These are phyloP conservation scores for Begonia peltatifolia DNA, from an alignment of 306 rosid genomes.

Conservation along the genomic window DNA sequence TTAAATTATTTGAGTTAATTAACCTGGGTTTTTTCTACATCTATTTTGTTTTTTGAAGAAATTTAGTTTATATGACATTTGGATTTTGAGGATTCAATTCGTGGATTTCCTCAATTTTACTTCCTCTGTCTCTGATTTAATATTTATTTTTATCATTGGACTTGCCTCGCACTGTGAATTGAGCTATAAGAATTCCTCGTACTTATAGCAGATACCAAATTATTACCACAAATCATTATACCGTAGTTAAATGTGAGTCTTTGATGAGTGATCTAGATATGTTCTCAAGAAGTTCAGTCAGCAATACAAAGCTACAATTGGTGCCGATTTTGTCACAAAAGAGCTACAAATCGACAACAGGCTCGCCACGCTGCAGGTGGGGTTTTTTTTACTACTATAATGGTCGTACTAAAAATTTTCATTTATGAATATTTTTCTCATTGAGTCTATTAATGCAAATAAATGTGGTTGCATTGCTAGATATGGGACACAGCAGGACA, in stretches of 20 bases:
- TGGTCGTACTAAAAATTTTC: not conserved
- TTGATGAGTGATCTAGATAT: conserved; percentile 47
- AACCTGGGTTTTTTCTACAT: not conserved
- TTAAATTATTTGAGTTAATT: conserved; percentile 1
- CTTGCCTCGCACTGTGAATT: no score
- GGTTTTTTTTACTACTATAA: conserved; percentile 10
- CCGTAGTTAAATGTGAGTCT: conserved; percentile 24
- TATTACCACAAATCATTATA: conserved; percentile 2
- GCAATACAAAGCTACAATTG: conserved; percentile 95
- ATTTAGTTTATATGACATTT: no score
- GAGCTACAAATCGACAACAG: conserved; percentile 91
- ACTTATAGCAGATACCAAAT: not conserved
- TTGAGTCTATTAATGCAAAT: not conserved
- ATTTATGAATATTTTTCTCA: no score
- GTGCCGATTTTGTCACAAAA: conserved; percentile 94
- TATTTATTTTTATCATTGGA: no score
- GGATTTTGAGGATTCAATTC: no score
- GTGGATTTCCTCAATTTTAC: no score
- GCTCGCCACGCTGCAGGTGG: conserved; percentile 87
- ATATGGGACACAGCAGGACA: conserved; percentile 99
- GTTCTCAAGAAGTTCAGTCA: conserved; percentile 92
- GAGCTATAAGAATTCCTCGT: not conserved
- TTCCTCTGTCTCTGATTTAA: no score
- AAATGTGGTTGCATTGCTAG: conserved; percentile 23
- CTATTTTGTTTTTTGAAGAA: not conserved